Base-by-base conservation (phyloP, 495 filamentous ascomycete genomes). In the Aspergillus cristatus region DNA sequence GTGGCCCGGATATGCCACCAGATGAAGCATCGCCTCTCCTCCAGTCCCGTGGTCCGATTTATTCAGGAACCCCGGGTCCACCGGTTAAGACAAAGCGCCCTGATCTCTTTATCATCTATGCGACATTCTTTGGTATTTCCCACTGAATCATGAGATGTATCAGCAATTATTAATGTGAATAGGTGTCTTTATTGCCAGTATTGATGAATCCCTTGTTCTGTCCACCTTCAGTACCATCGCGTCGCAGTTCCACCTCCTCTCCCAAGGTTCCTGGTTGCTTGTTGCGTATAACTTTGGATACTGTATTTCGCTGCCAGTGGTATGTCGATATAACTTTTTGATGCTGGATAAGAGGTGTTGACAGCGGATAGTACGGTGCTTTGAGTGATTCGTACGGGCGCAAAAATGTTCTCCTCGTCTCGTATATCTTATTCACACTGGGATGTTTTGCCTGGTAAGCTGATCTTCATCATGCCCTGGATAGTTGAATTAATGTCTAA, bases 381-480 rank as follows among this genome's bases (percentile, higher is more conserved):
- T 22, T 51, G 8, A 59, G 59, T 41, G 54, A 55, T 29, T 39
- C 45, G 8, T 50, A 45, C 18, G 59, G 59, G 3, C 50, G 53
- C n/a, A 61, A 58, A 29, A 47, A 18, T 16, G 40, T 50, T 6
- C 31, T 60, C 16, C 28, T 67, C 7, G 20, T 31, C 10, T 45
- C 52, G 2, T 58, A 63, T 34, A 32, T 37, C 31, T 33, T 60
- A 6, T 67, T 65, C 41, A 38, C 41, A 16, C 14, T 51, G 39
- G 56, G 51, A 37, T 61, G 54, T 41, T 13, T 50, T 17, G 43
- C 50, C 28, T 57, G 52, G 62, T 64, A 40, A 38, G 60, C 1
- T 28, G 18, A 29, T 17, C 15, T 36, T 14, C 5, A 36, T n/a
- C n/a, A n/a, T n/a, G n/a, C 6, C 24, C 32, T n/a, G n/a, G n/a